Base-by-base conservation (phyloP, 1,139 yeast genomes). In the Candida freyschussii region DNA sequence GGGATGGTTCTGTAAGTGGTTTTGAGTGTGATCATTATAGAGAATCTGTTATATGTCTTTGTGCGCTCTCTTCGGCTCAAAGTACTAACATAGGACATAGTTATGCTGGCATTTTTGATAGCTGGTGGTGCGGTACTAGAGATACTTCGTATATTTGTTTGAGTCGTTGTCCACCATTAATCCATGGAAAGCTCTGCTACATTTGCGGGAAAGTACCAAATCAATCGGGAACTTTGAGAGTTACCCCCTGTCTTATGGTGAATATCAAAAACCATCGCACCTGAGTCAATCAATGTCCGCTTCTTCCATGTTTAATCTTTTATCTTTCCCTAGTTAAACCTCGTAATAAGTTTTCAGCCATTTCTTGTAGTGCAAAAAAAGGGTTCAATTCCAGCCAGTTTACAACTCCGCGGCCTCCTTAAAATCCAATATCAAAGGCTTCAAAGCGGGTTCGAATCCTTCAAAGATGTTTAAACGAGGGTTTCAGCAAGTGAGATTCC, bases 51-150 rank as follows among this genome's bases (percentile, higher is more conserved):
- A 13, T n/a, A 24, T 6, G 8, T 19, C 11, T 19, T 7, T 7
- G 17, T 17, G n/a, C n/a, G 17, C 12, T 15, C 6, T 23, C 9
- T 6, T 5, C 21, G 9, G 12, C 13, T n/a, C n/a, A n/a, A n/a
- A 9, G 13, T 35, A 47, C 56, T 28, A 56, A 43, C 47, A 23
- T 14, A 6, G 8, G 53, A n/a, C 54, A 30, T 50, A 50, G 65
- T 63, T 31, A 62, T 77, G 2, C 66, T 86, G 39, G 71, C 73
- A 17, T 86, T 86, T 57, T 65, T 86, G 46, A 69, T 87, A 6
- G 68, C 82, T 43, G 96, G 96, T 39, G 95, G 95, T 47, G 94
- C 91, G 41, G 44, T 84, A 10, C 66, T 87, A 31, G 94, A 86
- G 57, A 48, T 86, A 33, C 44, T 84, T 20, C 67, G 74, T 44